Conservation (phyloP, 2,329 filamentous ascomycete genomes). For the Atkinsonella hypoxylon region DNA sequence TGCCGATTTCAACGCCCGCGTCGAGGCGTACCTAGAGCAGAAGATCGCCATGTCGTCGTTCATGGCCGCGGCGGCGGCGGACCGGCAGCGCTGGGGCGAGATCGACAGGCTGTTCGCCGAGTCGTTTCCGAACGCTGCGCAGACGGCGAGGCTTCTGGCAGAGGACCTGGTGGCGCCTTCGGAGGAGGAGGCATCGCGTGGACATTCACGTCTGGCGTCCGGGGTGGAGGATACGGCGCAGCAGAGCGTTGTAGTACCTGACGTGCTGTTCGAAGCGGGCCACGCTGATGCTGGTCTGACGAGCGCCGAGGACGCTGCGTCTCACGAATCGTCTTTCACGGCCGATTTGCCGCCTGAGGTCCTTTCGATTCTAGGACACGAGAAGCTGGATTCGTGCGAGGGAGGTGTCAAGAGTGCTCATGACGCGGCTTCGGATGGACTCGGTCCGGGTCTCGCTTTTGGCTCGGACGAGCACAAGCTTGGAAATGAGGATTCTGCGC, state of each 20-base stretch:
- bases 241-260: neutral
- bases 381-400: neutral
- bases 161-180: neutral
- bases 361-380: neutral
- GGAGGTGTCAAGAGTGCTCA: neutral
- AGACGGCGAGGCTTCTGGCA: neutral
- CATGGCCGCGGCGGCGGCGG: neutral
- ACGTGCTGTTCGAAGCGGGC: no score
- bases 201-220: neutral
- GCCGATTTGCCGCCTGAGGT: neutral
- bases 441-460: neutral
- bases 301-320: neutral
- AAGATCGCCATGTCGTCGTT: neutral
- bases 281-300: no score
- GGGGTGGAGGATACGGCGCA: neutral
- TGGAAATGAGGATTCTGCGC: neutral
- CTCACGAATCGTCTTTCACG: neutral
- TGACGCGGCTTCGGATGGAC: no score
- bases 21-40: constrained; percentile 1
- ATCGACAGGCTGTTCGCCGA: constrained; percentile 2
- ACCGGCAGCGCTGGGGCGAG: neutral
- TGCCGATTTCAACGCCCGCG: neutral
- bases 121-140: constrained; percentile 1
- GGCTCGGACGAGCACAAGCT: neutral
- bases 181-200: neutral